A percentile compares a stretch with the other conserved stretches of the same genome.
Evolutionary conservation across 192 early-diverging fungal species (phyloP).

Genomic region (Mycoemilia scoparia): DNA sequence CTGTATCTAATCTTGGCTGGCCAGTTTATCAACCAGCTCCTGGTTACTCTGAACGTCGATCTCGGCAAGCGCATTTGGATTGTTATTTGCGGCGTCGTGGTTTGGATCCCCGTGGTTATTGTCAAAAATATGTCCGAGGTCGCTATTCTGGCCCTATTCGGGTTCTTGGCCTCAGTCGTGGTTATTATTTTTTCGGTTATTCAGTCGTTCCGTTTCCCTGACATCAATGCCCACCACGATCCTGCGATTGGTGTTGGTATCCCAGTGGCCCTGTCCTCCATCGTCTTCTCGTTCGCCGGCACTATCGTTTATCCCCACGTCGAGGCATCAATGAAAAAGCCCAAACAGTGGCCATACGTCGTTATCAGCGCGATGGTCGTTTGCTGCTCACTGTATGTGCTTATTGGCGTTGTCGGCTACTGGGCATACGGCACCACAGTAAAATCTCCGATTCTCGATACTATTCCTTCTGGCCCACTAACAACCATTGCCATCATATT

Average conservation of each 20-base stretch:
- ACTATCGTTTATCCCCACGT: constrained; percentile 68
- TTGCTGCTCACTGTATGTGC: constrained; percentile 43
- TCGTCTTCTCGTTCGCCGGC: constrained; percentile 55
- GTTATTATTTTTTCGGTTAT: constrained; percentile 44
- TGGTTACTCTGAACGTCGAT: constrained; percentile 19
- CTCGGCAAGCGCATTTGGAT: constrained; percentile 35
- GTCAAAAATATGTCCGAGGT: constrained; percentile 65
- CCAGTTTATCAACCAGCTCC: constrained; percentile 39
- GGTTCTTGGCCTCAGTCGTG: constrained; percentile 43
- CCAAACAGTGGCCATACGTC: constrained; percentile 45
- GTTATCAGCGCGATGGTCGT: constrained; percentile 32
- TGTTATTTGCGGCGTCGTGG: constrained; percentile 33
- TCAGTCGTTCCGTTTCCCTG: constrained; percentile 21
- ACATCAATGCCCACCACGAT: constrained; percentile 17
- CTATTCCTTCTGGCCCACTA: constrained; percentile 36
- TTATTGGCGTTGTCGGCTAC: constrained; percentile 51
- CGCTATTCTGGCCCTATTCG: constrained; percentile 45
- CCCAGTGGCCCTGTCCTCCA: constrained; percentile 45
- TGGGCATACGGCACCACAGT: constrained; percentile 45
- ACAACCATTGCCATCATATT: constrained; percentile 45
- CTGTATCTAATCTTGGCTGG: constrained; percentile 53
- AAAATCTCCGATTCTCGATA: constrained; percentile 44
- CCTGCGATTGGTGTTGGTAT: constrained; percentile 21
- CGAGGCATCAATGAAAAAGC: constrained; percentile 52
- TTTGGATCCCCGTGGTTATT: constrained; percentile 44